Evolutionary conservation across 768 basidiomycete species (phyloP), one percentile per base, ranked within the genome.

Genomic region (Pholiota microspora): DNA sequence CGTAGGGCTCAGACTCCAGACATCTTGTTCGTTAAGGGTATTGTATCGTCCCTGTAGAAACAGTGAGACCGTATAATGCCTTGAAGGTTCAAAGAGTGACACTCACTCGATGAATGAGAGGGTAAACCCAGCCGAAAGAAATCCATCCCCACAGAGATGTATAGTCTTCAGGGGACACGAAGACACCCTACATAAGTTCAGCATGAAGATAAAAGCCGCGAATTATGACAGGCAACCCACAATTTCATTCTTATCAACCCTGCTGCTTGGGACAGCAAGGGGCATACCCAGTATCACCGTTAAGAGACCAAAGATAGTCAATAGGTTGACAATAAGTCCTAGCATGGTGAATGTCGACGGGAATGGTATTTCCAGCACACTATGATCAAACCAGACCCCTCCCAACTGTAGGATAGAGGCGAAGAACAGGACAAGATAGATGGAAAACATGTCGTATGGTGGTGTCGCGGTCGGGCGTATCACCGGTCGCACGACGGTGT

Each of bases 151-250:
- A 82, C 12, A 93, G 74, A 1, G 83, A 72, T 0, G 85, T 84
- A 62, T 91, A 92, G 60, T 92, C 90, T 64, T 93, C 91, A 0
- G 84, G 87, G 2, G 83, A 79, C n/a, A 85, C 69, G 3, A 76
- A 69, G 15, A 64, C 63, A 6, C 83, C 84, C 85, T 86, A 35
- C 4, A 27, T 18, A 31, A 24, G 35, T 38, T 3, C 25, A 50
- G 51, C 35, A 57, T 45, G 45, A 16, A 2, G 21, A 8, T 23
- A 31, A 23, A 18, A 38, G n/a, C 13, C 32, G 15, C 24, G 18
- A 12, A 7, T 13, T 13, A 16, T 34, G 31, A 28, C 42, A 35
- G 44, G 45, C 1, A 9, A 73, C 86, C 64, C 60, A 89, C 90
- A 61, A 91, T 86, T 18, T 89, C 77, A 34, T 78, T 74, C 48